phyloP scores from a whole-genome alignment of 108 stramenopile genomes.

The Licmophora abbreviata region DNA sequence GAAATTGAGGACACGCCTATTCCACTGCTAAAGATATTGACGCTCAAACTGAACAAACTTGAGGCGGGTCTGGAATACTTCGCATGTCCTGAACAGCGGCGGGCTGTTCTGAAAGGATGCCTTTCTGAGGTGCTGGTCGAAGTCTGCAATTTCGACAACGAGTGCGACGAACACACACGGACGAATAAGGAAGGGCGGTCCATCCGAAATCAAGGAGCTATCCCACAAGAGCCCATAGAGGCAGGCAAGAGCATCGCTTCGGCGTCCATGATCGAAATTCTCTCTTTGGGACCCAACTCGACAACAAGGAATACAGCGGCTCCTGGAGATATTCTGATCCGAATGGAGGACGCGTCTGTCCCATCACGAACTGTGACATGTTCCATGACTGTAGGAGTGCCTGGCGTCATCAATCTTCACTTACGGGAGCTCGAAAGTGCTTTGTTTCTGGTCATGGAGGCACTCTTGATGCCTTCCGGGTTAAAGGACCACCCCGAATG shows the following conservation, averaged over 20 bases:
- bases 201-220: too few species aligned
- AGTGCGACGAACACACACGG: too few species aligned
- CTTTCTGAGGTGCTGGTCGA: conserved; percentile 12
- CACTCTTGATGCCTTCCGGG: conserved; percentile 27
- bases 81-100: conserved; percentile 10
- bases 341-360: conserved; percentile 21
- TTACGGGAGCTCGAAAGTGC: conserved; percentile 26
- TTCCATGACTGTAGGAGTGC: conserved; percentile 32
- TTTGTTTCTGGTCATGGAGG: conserved; percentile 23
- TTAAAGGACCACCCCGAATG: too few species aligned
- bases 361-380: conserved; percentile 27
- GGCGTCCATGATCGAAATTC: too few species aligned
- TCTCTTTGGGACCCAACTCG: too few species aligned
- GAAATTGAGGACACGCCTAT: conserved; percentile 2
- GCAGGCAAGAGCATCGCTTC: too few species aligned
- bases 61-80: conserved; percentile 30
- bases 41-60: conserved; percentile 12
- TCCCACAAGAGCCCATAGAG: too few species aligned
- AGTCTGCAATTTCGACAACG: conserved; percentile 15
- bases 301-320: too few species aligned
- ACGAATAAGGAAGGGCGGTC: too few species aligned
- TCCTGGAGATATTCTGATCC: conserved; percentile 9
- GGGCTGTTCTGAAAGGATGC: conserved; percentile 27
- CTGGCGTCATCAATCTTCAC: conserved; percentile 27
- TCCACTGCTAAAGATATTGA: conserved; percentile 12